phyloP scores from a whole-genome alignment of 2,329 filamentous ascomycete genomes.

The Paraconiothyrium brasiliense region DNA sequence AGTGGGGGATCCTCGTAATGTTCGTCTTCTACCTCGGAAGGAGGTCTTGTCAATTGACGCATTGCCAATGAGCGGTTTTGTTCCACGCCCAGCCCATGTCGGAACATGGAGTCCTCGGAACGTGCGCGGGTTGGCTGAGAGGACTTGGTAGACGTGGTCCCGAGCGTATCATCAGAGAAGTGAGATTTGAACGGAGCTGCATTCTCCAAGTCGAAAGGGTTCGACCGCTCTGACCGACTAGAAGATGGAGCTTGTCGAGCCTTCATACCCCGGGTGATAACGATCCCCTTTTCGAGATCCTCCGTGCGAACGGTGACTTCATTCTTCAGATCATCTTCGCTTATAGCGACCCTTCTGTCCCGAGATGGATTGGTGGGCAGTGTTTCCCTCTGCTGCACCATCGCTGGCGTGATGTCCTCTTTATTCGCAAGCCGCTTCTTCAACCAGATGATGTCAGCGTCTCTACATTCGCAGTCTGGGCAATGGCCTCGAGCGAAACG shows the following conservation, averaged over 20 bases:
- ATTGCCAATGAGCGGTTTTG: neutral
- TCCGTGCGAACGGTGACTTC: neutral
- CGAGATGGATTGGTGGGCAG: too few species aligned
- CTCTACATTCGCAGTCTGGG: neutral
- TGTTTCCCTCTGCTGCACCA: neutral
- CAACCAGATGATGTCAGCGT: neutral
- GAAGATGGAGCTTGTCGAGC: neutral
- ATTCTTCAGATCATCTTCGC: too few species aligned
- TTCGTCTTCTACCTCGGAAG: neutral
- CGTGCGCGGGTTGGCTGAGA: neutral
- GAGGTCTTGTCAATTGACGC: neutral
- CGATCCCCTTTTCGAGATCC: neutral
- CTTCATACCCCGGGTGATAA: neutral
- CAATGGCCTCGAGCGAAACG: constrained; percentile 6
- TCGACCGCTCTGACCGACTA: neutral
- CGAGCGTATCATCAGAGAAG: neutral
- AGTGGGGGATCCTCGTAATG: neutral
- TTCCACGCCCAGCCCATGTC: neutral
- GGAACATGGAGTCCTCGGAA: neutral
- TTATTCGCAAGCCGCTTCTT: neutral
- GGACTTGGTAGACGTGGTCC: neutral
- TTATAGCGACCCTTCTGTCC: too few species aligned
- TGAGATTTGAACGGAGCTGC: neutral
- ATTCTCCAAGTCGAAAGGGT: neutral
- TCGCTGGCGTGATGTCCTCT: neutral